Base-by-base conservation (phyloP, 495 filamentous ascomycete species). In the Hyaloscypha bicolor region DNA sequence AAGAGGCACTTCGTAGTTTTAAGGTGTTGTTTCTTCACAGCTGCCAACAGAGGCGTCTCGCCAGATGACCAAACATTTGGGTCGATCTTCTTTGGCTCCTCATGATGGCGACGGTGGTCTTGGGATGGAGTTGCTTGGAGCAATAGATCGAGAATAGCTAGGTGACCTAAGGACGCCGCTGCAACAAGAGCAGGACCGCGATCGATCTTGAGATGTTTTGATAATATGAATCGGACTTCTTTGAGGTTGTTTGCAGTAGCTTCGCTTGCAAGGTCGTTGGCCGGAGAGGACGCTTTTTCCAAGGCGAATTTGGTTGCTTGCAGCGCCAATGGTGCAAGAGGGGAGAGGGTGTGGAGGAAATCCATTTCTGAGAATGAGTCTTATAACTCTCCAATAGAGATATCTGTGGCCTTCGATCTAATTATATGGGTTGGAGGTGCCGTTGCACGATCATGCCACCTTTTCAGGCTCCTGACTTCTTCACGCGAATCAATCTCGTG, bases 41-140 rank as follows among this genome's bases (percentile, higher is more conserved):
- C 65, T 59, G 59, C 59, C 22, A 68, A 32, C n/a, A 68, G 37
- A 6, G 65, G 65, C 21, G 65, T 68, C n/a, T 51, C 57, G 6
- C 65, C 53, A 11, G 32, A 39, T 9, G 59, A 22, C 60, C 59
- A 63, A 31, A 63, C 53, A 29, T 68, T 63, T 6, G 56, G 9
- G 31, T 55, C 22, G 45, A 33, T 45, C n/a, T 39, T 39, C 2
- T 53, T 55, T 6, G 32, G 19, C 30, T 63, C 12, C 29, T 58
- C 51, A 22, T 31, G 31, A n/a, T 56, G 53, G 21, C 21, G 53
- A n/a, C 30, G 53, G 9, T 25, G 11, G 9, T 25, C 22, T 9
- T n/a, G 9, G 22, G 9, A 1, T 52, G 55, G 55, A 19, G 11
- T 1, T 4, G 64, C 11, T 51, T 66, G 29, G 16, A 68, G 60